phyloP scores from a whole-genome alignment of 2,329 filamentous ascomycete species.

The Ophiostoma triangulosporum region DNA sequence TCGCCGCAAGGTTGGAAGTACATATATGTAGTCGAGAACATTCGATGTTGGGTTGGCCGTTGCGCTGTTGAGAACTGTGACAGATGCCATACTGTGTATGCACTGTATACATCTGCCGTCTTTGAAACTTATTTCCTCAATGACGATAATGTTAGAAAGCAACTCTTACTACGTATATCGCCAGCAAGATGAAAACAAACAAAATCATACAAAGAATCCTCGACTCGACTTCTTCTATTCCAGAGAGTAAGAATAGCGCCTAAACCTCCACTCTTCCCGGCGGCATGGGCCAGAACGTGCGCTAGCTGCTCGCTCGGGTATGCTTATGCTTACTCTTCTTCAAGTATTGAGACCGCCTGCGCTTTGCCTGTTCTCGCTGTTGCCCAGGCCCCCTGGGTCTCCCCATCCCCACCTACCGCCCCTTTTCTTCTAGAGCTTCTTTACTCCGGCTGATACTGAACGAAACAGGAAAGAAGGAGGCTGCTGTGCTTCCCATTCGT shows the following conservation, averaged over 20 bases:
- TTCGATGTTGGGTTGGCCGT: not conserved
- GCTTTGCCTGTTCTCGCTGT: not conserved
- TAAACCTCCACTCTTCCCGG: constrained; percentile 1
- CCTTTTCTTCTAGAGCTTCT: not conserved
- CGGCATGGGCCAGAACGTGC: not conserved
- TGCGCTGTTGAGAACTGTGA: no score
- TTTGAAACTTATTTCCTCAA: no score
- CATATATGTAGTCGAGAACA: not conserved
- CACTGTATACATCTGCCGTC: not conserved
- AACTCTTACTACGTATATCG: no score
- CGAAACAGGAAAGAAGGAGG: not conserved
- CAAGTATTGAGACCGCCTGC: no score
- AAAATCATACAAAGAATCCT: not conserved
- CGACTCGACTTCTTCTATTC: not conserved
- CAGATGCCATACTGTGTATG: not conserved
- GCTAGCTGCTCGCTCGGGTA: not conserved
- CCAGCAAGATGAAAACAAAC: not conserved
- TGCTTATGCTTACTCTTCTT: not conserved
- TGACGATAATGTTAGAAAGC: no score
- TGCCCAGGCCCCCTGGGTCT: not conserved
- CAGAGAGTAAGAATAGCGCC: no score
- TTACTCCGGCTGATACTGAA: not conserved
- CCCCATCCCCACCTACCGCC: not conserved
- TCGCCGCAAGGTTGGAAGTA: not conserved
- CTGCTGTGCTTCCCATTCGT: no score